phyloP scores from a whole-genome alignment of 345 rosid genomes.

The Eucalyptus regnans region DNA sequence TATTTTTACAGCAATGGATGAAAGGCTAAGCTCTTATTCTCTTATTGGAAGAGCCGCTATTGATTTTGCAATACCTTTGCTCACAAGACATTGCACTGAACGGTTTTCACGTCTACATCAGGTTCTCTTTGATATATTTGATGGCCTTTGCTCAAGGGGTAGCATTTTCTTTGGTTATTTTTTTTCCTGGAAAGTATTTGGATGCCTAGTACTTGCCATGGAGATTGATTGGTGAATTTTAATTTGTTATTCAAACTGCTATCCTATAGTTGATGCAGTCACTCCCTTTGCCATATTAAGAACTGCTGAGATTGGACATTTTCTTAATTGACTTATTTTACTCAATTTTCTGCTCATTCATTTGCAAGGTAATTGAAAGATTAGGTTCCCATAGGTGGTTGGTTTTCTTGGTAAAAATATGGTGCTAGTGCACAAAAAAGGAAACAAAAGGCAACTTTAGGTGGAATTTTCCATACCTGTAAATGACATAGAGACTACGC shows the following conservation, averaged over 20 bases:
- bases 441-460: not conserved
- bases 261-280: not conserved
- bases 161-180: not conserved
- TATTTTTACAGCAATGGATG: constrained; percentile 82
- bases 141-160: not conserved
- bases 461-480: not conserved
- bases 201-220: not conserved
- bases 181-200: not conserved
- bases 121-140: constrained; percentile 31
- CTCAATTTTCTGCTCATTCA: not conserved
- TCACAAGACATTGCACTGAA: constrained; percentile 57
- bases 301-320: not conserved
- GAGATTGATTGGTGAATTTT: not conserved
- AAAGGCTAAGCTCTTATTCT: constrained; percentile 89
- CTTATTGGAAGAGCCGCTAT: constrained; percentile 90
- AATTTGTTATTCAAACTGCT: not conserved
- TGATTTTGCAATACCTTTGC: constrained; percentile 73
- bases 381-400: not conserved
- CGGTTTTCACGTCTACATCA: constrained; percentile 67
- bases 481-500: not conserved
- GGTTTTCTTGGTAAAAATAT: not conserved
- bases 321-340: not conserved
- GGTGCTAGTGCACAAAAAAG: not conserved
- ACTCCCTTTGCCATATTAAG: not conserved
- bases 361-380: not conserved